These are phyloP conservation scores for Pelomyxa schiedti DNA, from an alignment of 78 protist genomes.

Conservation along the genomic window DNA sequence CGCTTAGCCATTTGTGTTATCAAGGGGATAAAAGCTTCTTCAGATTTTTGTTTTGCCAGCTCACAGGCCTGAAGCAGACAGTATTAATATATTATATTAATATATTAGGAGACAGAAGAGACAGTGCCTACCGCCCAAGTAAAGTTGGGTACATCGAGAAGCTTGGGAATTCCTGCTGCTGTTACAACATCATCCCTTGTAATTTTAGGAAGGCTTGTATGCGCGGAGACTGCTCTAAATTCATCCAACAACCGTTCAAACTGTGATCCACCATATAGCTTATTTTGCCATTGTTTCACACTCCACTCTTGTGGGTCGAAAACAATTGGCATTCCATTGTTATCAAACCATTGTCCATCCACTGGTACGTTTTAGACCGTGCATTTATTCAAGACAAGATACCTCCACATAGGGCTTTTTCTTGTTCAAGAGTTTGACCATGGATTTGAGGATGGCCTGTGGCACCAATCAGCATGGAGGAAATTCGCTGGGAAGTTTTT, in stretches of 20 bases:
- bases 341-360: conserved; percentile 60
- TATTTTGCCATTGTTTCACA: conserved; percentile 11
- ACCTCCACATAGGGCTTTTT: conserved; percentile 32
- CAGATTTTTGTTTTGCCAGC: conserved; percentile 32
- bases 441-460: conserved; percentile 52
- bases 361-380: no score
- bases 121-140: conserved; percentile 72
- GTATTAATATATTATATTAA: no score
- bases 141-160: conserved; percentile 17
- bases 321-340: conserved; percentile 11
- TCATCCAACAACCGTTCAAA: conserved; percentile 46
- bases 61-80: no score
- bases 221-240: conserved; percentile 4
- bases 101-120: no score
- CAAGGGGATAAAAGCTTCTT: conserved; percentile 20
- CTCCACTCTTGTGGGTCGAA: neutral
- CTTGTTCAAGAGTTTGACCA: conserved; percentile 54
- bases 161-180: conserved; percentile 28
- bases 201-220: conserved; percentile 3
- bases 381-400: no score
- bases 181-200: conserved; percentile 31
- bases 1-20: conserved; percentile 40
- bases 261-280: conserved; percentile 57
- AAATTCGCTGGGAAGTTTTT: no score
- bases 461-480: no score